Evolutionary conservation across 2,329 filamentous ascomycete species (phyloP).

Genomic region (Hymenoscyphus fraxineus): DNA sequence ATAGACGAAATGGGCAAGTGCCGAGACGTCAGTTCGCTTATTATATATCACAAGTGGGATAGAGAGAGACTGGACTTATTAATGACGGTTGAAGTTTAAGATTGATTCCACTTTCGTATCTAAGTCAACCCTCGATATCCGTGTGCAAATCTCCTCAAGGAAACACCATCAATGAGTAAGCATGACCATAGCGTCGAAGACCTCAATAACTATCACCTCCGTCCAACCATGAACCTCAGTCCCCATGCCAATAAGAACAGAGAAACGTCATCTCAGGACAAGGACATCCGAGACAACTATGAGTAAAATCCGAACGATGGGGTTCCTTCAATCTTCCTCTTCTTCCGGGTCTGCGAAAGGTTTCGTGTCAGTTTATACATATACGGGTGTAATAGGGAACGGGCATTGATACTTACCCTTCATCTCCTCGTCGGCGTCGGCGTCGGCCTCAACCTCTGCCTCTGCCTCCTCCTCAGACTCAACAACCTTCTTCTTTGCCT

Average conservation of each 20-base stretch:
- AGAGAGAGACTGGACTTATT: not conserved
- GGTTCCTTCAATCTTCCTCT: no score
- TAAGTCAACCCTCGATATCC: not conserved
- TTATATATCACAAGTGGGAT: not conserved
- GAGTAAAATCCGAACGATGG: no score
- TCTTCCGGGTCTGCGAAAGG: not conserved
- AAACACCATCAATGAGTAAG: not conserved
- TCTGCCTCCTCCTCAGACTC: not conserved
- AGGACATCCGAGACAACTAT: no score
- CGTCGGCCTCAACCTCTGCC: not conserved
- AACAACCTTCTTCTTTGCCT: conserved; percentile 1
- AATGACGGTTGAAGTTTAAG: not conserved
- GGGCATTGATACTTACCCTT: not conserved
- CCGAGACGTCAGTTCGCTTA: not conserved
- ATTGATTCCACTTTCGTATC: not conserved
- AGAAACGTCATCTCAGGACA: no score
- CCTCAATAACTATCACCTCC: no score
- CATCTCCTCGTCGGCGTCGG: not conserved
- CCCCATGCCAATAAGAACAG: no score
- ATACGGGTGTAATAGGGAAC: not conserved
- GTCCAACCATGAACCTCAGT: no score
- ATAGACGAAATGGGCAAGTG: not conserved
- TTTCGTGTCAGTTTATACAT: not conserved
- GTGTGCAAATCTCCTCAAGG: not conserved
- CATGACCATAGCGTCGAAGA: no score